Base-by-base conservation (phyloP, 1,284 basidiomycete genomes). In the Mycena sp. region DNA sequence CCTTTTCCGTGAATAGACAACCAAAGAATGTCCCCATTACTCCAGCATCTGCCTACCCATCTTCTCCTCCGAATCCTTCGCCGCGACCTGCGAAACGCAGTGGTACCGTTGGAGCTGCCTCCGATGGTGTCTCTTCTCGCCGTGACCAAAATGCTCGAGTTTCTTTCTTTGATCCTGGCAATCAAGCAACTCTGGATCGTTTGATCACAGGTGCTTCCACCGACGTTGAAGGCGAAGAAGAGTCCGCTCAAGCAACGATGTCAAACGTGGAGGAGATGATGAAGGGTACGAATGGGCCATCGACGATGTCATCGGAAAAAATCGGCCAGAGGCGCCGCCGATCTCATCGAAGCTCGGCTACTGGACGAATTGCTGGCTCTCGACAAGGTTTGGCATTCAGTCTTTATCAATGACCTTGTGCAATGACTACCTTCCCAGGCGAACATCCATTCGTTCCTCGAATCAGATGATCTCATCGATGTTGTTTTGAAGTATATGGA, bases 181-280 rank as follows among this genome's bases (percentile, higher is more conserved):
- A 94, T 69, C 91, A 93, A 76, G 85, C 83, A 16, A 76, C 82
- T 14, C 79, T 93, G 7, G 94, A 96, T 71, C 87, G 92, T 1
- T 81, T 96, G 6, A 80, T 96, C 2, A 83, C 85, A 17, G 80
- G 80, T 19, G 83, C 81, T 51, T 80, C 83, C 10, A 77, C 80
- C 6, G 86, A 85, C 30, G 76, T 76, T 2, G 90, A 92, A 38
- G 85, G 83, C 4, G 88, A 90, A 59, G 91, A 90, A 44, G 92
- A 91, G 69, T 86, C 85, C 55, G 87, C 89, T 12, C 89, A 93
- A 69, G 93, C 90, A 6, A 93, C 93, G 6, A 85, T 98, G 76
- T 82, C 90, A 10, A 96, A 89, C 75, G 94, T 99, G 4, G 98
- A 99, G 74, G 98, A 99, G 75, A 96, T 99, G 94, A 84, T 99